Conservation (phyloP, 805 yeast species). For the Wickerhamomyces xylosicus region DNA sequence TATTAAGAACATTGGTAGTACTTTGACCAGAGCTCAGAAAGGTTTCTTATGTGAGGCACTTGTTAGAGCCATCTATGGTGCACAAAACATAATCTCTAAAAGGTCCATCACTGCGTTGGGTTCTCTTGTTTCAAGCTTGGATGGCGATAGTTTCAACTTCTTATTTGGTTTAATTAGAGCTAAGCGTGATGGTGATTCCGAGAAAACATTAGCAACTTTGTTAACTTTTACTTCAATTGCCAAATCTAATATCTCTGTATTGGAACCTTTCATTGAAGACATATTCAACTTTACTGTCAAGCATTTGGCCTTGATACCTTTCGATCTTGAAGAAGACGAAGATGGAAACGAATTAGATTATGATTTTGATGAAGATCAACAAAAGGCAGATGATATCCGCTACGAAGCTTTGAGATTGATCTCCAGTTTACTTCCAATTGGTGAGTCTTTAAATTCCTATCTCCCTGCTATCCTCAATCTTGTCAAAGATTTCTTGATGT, state of each 20-base stretch:
- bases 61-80: constrained; percentile 27
- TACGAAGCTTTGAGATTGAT: constrained; percentile 37
- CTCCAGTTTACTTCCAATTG: constrained; percentile 29
- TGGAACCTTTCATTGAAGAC: constrained; percentile 12
- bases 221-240: constrained; percentile 17
- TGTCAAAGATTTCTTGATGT: constrained; percentile 24
- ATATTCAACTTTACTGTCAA: constrained; percentile 15
- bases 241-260: constrained; percentile 18
- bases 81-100: constrained; percentile 36
- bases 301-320: constrained; percentile 15
- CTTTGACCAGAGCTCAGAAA: constrained; percentile 27
- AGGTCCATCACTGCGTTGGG: constrained; percentile 41
- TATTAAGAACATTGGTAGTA: constrained; percentile 36
- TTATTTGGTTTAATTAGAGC: constrained; percentile 12
- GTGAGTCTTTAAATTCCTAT: constrained; percentile 21
- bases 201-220: constrained; percentile 11
- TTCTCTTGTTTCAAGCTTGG: constrained; percentile 23
- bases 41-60: constrained; percentile 19
- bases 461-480: constrained; percentile 20
- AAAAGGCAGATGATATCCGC: constrained; percentile 35
- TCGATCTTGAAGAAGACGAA: not conserved
- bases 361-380: constrained; percentile 25
- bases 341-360: not conserved
- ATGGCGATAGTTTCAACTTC: constrained; percentile 16
- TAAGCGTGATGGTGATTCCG: constrained; percentile 13